Evolutionary conservation across 2,329 filamentous ascomycete species (phyloP), one percentile per base, ranked within the genome.

Genomic region (Colletotrichum destructivum): DNA sequence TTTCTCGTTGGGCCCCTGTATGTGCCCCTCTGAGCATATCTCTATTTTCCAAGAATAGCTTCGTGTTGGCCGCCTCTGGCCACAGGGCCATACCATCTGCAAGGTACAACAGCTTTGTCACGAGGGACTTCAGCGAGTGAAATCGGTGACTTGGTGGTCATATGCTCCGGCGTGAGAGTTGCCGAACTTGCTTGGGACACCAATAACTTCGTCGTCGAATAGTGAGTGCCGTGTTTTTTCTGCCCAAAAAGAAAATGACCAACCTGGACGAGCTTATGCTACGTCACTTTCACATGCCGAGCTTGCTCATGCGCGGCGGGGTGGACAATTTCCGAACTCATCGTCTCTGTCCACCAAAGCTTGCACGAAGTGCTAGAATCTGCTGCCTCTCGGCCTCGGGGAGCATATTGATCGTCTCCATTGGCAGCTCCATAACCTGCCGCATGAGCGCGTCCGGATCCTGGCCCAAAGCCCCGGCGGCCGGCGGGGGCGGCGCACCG

Each of bases 361-460:
- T 87, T 74, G 92, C 91, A 66, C 94, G 88, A 67, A 98, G 84
- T 47, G 91, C 87, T 84, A 98, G 88, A 66, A 98, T 92, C 81
- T 98, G 94, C 72, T 89, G 89, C 65, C 93, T 88, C 78, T 96
- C 92, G 23, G 89, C 88, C 47, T 94, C 92, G 7, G 93, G 91
- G 60, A 98, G 84, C 78, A 90, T 89, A 79, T 96, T 92, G 76
- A 98, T 95, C 68, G 94, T 90, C 70, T 93, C 88, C 77, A 94
- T 92, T 2, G 94, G 90, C 84, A 98, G 90, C 65, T 88, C 89
- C 84, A 98, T 87, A 59, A 98, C 93, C 76, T 95, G 93, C 74
- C 93, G 89, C 80, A 98, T 91, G 65, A 98, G 87, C 54, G 91
- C 90, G 59, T 94, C 91, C 52, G 93, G 89, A 71, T 93, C 90